Base-by-base conservation (phyloP, 805 yeast genomes). In the Kazachstania taianensis region DNA sequence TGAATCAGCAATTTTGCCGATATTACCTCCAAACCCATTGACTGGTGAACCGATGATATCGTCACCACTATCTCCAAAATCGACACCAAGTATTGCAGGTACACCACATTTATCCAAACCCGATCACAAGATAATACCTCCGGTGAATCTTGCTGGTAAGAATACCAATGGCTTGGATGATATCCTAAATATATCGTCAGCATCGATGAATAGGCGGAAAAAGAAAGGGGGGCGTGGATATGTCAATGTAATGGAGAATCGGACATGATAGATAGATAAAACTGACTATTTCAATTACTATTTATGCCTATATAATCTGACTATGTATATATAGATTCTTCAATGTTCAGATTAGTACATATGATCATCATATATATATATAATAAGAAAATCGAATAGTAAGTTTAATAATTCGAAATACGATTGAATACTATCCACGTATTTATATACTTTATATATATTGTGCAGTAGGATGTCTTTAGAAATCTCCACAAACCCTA, bases 211-310 rank as follows among this genome's bases (percentile, higher is more conserved):
- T 2, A 58, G 62, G 46, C 63, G 66, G 36, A 58, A 24, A 24
- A 33, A 65, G 43, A 67, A 63, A 41, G 53, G 63, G 8, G 70
- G 69, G 35, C 66, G 80, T 49, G 78, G 78, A 7, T 79, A 79
- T 49, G 83, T 79, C 31, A 81, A 79, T 53, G 79, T 78, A 6
- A 72, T 78, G 79, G 57, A 54, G 22, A 46, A 44, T 28, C 14
- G 25, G 28, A 32, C 27, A 13, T 31, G n/a, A 9, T 18, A n/a
- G 25, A n/a, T 22, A 22, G 25, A n/a, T n/a, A n/a, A n/a, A n/a
- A n/a, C n/a, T n/a, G n/a, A n/a, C n/a, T n/a, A n/a, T n/a, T n/a
- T n/a, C n/a, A n/a, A n/a, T n/a, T n/a, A n/a, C n/a, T n/a, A n/a
- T n/a, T n/a, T n/a, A n/a, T n/a, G n/a, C n/a, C n/a, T n/a, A n/a